Conservation (phyloP, 2,329 filamentous ascomycete species). For the Coniochaeta ligniaria region DNA sequence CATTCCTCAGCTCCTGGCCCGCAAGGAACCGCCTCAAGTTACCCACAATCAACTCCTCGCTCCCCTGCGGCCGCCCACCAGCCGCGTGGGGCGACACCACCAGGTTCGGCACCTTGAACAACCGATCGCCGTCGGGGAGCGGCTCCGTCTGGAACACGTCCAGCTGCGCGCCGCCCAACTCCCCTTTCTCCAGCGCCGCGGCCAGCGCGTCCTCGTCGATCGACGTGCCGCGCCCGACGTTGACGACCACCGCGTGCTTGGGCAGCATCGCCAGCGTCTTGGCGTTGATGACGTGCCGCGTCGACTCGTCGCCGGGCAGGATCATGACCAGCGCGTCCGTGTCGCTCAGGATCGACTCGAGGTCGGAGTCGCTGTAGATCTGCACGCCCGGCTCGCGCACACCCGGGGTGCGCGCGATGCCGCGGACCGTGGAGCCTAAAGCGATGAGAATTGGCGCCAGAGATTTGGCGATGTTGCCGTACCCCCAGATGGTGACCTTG, state of each 20-base stretch:
- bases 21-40: conserved; percentile 55
- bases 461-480: conserved; percentile 58
- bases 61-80: conserved; percentile 52
- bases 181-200: conserved; percentile 18
- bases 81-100: conserved; percentile 52
- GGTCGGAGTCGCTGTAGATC: conserved; percentile 46
- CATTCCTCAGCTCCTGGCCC: conserved; percentile 51
- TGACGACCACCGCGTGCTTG: conserved; percentile 49
- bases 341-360: conserved; percentile 43
- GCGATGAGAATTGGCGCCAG: conserved; percentile 46
- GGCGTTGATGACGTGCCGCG: conserved; percentile 45
- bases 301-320: conserved; percentile 50
- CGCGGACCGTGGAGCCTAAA: conserved; percentile 51
- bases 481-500: conserved; percentile 55
- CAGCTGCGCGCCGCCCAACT: conserved; percentile 25
- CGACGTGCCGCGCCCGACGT: conserved; percentile 33
- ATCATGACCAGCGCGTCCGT: conserved; percentile 65
- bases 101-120: conserved; percentile 45
- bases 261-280: conserved; percentile 46
- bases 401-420: conserved; percentile 48
- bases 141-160: conserved; percentile 36
- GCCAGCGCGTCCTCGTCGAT: conserved; percentile 26
- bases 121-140: conserved; percentile 28
- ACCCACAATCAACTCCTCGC: conserved; percentile 51
- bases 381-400: conserved; percentile 48